A percentile compares a stretch with the other conserved stretches of the same genome.
These are phyloP conservation scores for Zelonia costaricensis DNA, from an alignment of 208 protist species.

Conservation along the genomic window DNA sequence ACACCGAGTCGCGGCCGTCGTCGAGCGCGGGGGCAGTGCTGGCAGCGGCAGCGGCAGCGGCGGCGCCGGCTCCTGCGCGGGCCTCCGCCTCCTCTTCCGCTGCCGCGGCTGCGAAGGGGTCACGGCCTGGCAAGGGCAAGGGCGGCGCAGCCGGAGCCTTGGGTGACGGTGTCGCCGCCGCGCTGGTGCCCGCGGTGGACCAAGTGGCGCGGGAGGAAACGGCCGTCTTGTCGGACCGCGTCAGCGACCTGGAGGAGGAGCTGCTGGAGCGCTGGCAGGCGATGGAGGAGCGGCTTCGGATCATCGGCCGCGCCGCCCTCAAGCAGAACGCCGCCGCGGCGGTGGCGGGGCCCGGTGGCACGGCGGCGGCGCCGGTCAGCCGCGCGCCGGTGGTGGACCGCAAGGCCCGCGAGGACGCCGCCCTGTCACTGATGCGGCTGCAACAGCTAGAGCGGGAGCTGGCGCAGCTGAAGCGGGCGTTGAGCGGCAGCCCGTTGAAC, in stretches of 20 bases:
- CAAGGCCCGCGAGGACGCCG: conserved; percentile 86
- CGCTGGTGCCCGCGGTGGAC: conserved; percentile 15
- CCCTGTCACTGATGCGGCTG: conserved; percentile 81
- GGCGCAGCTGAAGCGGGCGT: conserved; percentile 40
- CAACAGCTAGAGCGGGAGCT: conserved; percentile 84
- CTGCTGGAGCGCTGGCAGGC: conserved; percentile 70
- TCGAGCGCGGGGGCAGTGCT: no score
- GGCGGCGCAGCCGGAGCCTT: background rate
- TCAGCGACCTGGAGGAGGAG: conserved; percentile 82
- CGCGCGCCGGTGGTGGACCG: conserved; percentile 56
- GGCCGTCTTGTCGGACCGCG: conserved; percentile 39
- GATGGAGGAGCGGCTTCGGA: conserved; percentile 84
- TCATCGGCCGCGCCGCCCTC: conserved; percentile 77
- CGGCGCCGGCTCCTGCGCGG: background rate
- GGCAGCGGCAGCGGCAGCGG: no score
- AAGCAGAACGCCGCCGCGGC: conserved; percentile 33
- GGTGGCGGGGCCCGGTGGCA: background rate
- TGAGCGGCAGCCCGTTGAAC: background rate
- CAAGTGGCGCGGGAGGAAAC: conserved; percentile 55
- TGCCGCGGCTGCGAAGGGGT: no score
- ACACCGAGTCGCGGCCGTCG: no score
- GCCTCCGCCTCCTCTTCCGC: no score
- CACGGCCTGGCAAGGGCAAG: background rate
- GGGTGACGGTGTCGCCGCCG: background rate
- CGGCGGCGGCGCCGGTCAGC: conserved; percentile 9